Evolutionary conservation across 495 filamentous ascomycete genomes (phyloP), one percentile per base, ranked within the genome.

Genomic region (Penicillium coprophilum): DNA sequence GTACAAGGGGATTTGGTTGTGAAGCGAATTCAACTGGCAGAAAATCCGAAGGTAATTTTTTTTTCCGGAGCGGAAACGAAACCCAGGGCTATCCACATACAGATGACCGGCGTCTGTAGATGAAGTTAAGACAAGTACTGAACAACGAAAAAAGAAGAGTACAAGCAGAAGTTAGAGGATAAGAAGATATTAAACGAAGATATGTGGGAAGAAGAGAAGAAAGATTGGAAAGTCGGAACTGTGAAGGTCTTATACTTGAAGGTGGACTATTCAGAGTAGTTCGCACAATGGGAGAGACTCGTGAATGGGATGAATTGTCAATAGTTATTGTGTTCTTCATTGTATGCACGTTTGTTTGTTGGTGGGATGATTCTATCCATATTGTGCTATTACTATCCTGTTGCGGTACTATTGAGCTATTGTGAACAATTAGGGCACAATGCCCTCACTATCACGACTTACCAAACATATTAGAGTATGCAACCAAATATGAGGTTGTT

Each of bases 1-100:
- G 46, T 49, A 49, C n/a, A 49, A 36, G 31, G 46, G 20, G 20
- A 49, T 49, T n/a, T 23, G 12, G 27, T 27, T 30, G 38, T 50
- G 47, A 50, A 30, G 39, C 34, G 48, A 59, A 44, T 62, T 63
- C 50, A 46, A 46, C 61, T 57, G 61, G 61, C 61, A 63, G 61
- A 63, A 63, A 63, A 63, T 28, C 54, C 12, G 49, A 57, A 24
- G 48, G 34, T 55, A 40, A 53, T 55, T 54, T 53, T 50, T 49
- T 61, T 61, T 58, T 50, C 41, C 56, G 45, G 51, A 41, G 51
- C 60, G 60, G 59, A 50, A 43, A 39, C 53, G 23, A 44, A 62
- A 44, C 55, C 55, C 34, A 17, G 34, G 34, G 34, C 55, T 58
- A 55, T 47, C 45, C 45, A 43, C 44, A 40, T 27, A 49, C 31